phyloP scores from a whole-genome alignment of 1,284 basidiomycete genomes.

The Sutorius eximius region DNA sequence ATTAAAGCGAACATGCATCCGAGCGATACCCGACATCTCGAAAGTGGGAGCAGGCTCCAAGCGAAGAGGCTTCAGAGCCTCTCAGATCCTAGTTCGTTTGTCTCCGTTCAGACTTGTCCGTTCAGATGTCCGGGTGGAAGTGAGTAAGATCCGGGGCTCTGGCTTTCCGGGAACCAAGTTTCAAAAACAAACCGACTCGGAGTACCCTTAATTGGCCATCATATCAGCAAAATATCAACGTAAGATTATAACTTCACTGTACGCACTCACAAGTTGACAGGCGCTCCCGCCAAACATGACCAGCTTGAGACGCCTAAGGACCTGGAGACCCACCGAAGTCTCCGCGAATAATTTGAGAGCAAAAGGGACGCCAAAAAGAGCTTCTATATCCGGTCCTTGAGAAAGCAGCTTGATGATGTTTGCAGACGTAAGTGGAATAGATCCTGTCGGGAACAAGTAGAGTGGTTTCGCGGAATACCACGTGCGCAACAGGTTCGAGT shows the following conservation, averaged over 20 bases:
- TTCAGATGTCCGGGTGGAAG: background rate
- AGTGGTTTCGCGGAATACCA: slow-evolving; percentile 46
- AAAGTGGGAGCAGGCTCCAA: background rate
- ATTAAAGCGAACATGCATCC: background rate
- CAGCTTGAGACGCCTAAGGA: slow-evolving; percentile 49
- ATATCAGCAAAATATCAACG: no score
- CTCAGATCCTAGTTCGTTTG: background rate
- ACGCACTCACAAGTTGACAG: no score
- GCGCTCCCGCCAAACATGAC: slow-evolving; percentile 50
- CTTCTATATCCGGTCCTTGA: slow-evolving; percentile 19
- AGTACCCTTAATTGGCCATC: no score
- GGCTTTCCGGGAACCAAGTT: background rate
- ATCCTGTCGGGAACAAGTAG: slow-evolving; percentile 49
- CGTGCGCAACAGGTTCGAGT: slow-evolving; percentile 31
- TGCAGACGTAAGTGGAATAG: slow-evolving; percentile 51
- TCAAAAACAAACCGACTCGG: background rate
- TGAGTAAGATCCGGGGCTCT: background rate
- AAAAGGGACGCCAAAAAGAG: slow-evolving; percentile 21
- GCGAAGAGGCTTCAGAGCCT: background rate
- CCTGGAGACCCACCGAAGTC: slow-evolving; percentile 47
- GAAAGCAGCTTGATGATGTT: slow-evolving; percentile 42
- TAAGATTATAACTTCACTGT: no score
- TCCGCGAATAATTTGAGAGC: slow-evolving; percentile 49
- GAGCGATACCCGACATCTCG: background rate
- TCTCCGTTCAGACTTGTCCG: background rate